Conservation (phyloP, 768 basidiomycete genomes). For the Tricholoma matsutake region DNA sequence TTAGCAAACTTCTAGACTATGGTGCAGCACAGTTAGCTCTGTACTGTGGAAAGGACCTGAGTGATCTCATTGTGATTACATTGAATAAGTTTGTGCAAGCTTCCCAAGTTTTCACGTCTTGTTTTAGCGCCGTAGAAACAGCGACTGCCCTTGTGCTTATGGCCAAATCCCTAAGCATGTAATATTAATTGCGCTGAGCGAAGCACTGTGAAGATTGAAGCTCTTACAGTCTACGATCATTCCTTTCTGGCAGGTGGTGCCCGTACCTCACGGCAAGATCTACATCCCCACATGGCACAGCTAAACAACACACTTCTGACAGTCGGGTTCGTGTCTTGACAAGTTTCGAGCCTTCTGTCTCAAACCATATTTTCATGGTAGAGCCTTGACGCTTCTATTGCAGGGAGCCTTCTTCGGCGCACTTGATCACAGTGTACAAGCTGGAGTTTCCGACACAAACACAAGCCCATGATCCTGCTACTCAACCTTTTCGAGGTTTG, state of each 20-base stretch:
- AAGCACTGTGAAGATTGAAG: constrained; percentile 36
- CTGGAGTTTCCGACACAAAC: constrained; percentile 11
- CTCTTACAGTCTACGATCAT: constrained; percentile 67
- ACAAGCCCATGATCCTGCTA: constrained; percentile 56
- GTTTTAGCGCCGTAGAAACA: constrained; percentile 44
- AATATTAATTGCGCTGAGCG: not conserved
- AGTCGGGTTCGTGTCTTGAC: constrained; percentile 46
- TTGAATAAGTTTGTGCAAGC: constrained; percentile 42
- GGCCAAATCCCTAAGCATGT: constrained; percentile 40
- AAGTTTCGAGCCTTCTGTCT: not conserved
- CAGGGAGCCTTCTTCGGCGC: constrained; percentile 68
- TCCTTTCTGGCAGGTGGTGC: constrained; percentile 66
- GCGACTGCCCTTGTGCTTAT: constrained; percentile 47
- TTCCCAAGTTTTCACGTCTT: not conserved
- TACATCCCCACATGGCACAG: constrained; percentile 62
- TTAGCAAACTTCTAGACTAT: constrained; percentile 49
- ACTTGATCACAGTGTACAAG: constrained; percentile 32
- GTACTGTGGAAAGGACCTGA: constrained; percentile 47
- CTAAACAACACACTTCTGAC: constrained; percentile 68
- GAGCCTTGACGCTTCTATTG: constrained; percentile 58
- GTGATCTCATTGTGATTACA: constrained; percentile 49
- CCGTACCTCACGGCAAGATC: constrained; percentile 59
- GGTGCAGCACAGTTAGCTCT: constrained; percentile 48
- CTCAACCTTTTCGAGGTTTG: constrained; percentile 73
- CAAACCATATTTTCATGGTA: constrained; percentile 20